A percentile compares a stretch with the other conserved stretches of the same genome.
phyloP scores from a whole-genome alignment of 2,329 filamentous ascomycete genomes.

The Herpotrichia juniperi region DNA sequence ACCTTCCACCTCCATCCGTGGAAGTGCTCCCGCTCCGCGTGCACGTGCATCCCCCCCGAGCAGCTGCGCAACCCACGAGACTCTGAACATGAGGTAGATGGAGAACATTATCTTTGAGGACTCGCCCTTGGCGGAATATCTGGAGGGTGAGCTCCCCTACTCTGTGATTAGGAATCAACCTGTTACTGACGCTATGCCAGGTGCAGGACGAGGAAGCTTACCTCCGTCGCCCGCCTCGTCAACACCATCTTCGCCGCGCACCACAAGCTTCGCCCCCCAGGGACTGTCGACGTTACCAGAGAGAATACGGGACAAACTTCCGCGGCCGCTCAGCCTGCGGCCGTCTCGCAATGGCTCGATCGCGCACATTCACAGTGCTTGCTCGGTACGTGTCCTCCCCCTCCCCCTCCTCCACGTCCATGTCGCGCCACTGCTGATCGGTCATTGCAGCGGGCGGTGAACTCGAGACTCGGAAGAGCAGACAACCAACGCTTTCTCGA shows the following conservation, averaged over 20 bases:
- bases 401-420: not conserved
- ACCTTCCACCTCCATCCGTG: not conserved
- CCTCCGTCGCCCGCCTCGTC: conserved; percentile 28
- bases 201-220: conserved; percentile 38
- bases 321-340: conserved; percentile 52
- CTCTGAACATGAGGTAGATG: conserved; percentile 61
- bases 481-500: conserved; percentile 89
- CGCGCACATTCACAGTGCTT: conserved; percentile 45
- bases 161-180: conserved; percentile 11
- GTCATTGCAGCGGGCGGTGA: conserved; percentile 67
- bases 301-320: conserved; percentile 56
- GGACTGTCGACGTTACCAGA: conserved; percentile 56
- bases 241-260: conserved; percentile 18
- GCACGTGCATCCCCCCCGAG: conserved; percentile 16
- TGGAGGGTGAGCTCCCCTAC: conserved; percentile 70
- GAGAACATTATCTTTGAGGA: conserved; percentile 87
- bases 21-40: conserved; percentile 17
- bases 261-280: conserved; percentile 56
- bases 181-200: conserved; percentile 34
- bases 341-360: conserved; percentile 44
- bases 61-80: conserved; percentile 13
- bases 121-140: conserved; percentile 85
- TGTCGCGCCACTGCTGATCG: conserved; percentile 25
- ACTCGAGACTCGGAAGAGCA: conserved; percentile 73
- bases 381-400: conserved; percentile 36